Percentiles rank a stretch among this genome's conserved stretches.
phyloP scores from a whole-genome alignment of 441 rosid species.

The Biscutella laevigata region DNA sequence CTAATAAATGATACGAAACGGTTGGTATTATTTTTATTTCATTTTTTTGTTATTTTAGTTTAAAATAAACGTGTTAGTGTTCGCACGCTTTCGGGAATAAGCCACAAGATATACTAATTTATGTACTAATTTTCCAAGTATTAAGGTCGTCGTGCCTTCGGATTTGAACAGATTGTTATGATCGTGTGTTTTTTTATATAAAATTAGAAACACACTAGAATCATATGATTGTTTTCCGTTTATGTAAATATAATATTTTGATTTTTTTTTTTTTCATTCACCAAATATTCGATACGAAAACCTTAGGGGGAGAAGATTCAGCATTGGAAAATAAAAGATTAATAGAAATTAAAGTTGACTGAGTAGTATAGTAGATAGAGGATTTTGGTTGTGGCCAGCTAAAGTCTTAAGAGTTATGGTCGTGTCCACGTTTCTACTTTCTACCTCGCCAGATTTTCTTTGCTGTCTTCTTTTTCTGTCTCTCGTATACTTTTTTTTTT shows the following conservation, averaged over 20 bases:
- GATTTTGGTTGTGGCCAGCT: constrained; percentile 10
- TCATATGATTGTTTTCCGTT: too few relatives aligned
- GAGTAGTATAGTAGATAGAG: neutral
- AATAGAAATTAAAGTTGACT: neutral
- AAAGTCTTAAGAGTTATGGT: neutral
- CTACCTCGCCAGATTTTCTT: neutral
- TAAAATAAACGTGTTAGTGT: constrained; percentile 13
- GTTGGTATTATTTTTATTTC: constrained; percentile 8
- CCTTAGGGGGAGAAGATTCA: neutral
- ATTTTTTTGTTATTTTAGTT: neutral
- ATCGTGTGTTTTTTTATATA: too few relatives aligned
- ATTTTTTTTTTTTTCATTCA: neutral
- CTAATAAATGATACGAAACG: constrained; percentile 9
- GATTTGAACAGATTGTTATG: too few relatives aligned
- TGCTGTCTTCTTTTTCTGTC: too few relatives aligned
- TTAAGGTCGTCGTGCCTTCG: too few relatives aligned
- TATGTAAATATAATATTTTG: too few relatives aligned
- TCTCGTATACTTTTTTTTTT: too few relatives aligned
- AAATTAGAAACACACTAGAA: too few relatives aligned
- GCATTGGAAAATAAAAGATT: neutral
- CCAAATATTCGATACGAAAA: neutral
- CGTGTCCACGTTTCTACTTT: constrained; percentile 21
- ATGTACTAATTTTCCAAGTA: too few relatives aligned
- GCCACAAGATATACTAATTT: too few relatives aligned
- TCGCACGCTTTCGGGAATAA: constrained; percentile 23